Conservation (phyloP, 73 alveolate genomes). For the Breviolum minutum region DNA sequence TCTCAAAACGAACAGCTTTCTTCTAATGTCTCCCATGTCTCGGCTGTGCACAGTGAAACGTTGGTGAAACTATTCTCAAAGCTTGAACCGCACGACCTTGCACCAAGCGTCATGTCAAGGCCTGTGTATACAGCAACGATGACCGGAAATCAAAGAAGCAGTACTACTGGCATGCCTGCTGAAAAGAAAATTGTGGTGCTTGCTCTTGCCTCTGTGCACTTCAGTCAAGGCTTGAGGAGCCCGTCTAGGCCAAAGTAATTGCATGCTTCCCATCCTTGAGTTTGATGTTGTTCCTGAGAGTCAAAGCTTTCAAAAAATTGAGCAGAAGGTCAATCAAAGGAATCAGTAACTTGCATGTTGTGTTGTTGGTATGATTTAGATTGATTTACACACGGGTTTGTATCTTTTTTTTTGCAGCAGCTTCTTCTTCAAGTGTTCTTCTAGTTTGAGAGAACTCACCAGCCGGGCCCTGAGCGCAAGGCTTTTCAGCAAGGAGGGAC, state of each 20-base stretch:
- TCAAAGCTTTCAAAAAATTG: no score
- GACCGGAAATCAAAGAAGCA: neutral
- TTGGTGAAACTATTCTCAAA: neutral
- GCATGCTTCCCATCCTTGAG: slow-evolving; percentile 94
- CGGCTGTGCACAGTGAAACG: slow-evolving; percentile 49
- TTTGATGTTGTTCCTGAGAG: slow-evolving; percentile 86
- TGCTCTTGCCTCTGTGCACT: neutral
- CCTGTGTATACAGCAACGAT: neutral
- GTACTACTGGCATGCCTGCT: no score
- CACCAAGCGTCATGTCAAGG: no score
- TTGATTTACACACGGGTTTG: neutral
- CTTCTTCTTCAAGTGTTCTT: no score
- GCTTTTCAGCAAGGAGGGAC: slow-evolving; percentile 81
- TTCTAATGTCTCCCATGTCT: neutral
- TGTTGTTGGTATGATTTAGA: no score
- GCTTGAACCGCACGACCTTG: neutral
- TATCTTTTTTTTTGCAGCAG: no score
- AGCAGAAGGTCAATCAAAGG: no score
- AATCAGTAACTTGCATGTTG: no score
- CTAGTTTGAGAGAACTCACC: no score
- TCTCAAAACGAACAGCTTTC: neutral
- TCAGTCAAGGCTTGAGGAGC: neutral
- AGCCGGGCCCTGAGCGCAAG: neutral
- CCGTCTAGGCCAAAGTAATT: slow-evolving; percentile 69
- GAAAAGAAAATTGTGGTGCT: no score